Evolutionary conservation across 306 rosid species (phyloP).

Genomic region (Alnus rubra): DNA sequence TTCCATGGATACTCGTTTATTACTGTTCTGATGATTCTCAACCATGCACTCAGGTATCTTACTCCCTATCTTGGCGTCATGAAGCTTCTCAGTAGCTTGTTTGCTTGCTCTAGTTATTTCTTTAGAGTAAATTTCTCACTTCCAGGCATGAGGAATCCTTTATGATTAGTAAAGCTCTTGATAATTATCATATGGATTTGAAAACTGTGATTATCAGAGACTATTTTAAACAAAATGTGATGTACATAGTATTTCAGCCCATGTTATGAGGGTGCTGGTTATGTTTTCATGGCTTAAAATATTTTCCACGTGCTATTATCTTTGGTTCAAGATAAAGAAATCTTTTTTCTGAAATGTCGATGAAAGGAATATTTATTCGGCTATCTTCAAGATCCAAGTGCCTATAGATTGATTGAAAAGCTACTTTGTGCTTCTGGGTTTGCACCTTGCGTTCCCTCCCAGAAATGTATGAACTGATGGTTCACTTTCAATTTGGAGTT

Average conservation of each 20-base stretch:
- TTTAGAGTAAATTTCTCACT: slow-evolving; percentile 18
- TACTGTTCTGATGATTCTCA: slow-evolving; percentile 86
- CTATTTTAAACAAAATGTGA: neutral
- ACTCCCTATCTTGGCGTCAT: slow-evolving; percentile 21
- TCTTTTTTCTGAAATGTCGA: neutral
- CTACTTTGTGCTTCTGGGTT: slow-evolving; percentile 1
- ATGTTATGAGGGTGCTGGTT: neutral
- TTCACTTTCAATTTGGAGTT: neutral
- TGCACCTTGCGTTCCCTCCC: slow-evolving; percentile 8
- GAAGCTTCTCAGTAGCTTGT: slow-evolving; percentile 17
- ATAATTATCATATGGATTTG: neutral
- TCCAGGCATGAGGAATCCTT: slow-evolving; percentile 18
- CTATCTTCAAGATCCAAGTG: neutral
- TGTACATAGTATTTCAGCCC: neutral
- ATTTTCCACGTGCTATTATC: neutral
- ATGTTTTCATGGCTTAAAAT: neutral
- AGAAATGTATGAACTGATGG: slow-evolving; percentile 1
- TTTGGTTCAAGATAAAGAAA: neutral
- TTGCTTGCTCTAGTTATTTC: slow-evolving; percentile 15
- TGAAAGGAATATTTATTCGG: neutral
- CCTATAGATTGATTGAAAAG: slow-evolving; percentile 1
- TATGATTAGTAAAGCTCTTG: neutral
- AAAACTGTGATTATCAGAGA: neutral
- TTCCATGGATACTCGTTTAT: slow-evolving; percentile 87
- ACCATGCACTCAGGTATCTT: slow-evolving; percentile 90